Evolutionary conservation across 495 filamentous ascomycete genomes (phyloP).

Genomic region (Penicillium roqueforti): DNA sequence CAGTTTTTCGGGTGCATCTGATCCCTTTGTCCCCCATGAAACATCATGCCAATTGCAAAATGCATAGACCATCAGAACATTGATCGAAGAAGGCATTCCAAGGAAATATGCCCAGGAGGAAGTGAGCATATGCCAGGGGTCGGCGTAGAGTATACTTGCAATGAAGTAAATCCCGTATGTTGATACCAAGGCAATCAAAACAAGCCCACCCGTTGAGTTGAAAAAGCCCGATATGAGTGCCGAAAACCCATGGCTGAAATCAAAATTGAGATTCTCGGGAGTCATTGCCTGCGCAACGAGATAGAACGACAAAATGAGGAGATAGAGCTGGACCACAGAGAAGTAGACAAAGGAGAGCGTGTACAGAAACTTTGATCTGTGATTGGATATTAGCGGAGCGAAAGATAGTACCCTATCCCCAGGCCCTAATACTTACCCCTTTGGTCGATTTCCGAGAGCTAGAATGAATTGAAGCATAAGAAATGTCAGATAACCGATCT

Average conservation of each 20-base stretch:
- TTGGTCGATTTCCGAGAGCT: constrained; percentile 90
- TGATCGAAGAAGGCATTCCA: constrained; percentile 66
- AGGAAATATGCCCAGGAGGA: constrained; percentile 71
- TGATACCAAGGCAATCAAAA: constrained; percentile 85
- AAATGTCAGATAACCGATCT: constrained; percentile 83
- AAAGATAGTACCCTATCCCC: not conserved
- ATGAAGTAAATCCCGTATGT: constrained; percentile 96
- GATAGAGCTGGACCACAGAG: constrained; percentile 77
- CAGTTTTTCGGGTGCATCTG: constrained; percentile 87
- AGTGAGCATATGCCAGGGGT: constrained; percentile 99
- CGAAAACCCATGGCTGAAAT: constrained; percentile 43
- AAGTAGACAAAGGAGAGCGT: constrained; percentile 83
- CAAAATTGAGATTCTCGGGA: constrained; percentile 45
- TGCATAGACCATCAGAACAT: constrained; percentile 94
- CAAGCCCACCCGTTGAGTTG: constrained; percentile 57
- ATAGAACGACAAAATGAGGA: constrained; percentile 80
- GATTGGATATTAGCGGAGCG: constrained; percentile 17
- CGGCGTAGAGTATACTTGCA: constrained; percentile 91
- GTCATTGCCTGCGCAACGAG: constrained; percentile 76
- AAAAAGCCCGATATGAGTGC: constrained; percentile 68
- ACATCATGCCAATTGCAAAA: constrained; percentile 99
- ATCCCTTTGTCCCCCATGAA: constrained; percentile 98
- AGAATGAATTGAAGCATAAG: constrained; percentile 90
- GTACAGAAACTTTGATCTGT: constrained; percentile 60
- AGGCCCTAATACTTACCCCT: constrained; percentile 52